Evolutionary conservation across 108 stramenopile species (phyloP).

Genomic region (Skeletonema marinoi): DNA sequence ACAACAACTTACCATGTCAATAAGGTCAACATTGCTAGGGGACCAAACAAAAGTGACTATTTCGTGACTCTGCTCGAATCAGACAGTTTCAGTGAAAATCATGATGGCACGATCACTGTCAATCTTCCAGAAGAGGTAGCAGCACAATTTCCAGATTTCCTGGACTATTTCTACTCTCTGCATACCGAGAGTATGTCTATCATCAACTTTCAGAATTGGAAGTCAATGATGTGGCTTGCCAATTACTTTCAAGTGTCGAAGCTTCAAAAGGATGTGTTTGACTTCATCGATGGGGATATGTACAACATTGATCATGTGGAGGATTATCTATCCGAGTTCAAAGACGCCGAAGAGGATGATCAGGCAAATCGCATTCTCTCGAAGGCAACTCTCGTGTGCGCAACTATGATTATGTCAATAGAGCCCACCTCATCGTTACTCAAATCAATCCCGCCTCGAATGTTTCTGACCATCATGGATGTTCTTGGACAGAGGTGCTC

Average conservation of each 20-base stretch:
- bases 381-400: not conserved
- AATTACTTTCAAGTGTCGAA: constrained; percentile 6
- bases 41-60: constrained; percentile 41
- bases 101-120: constrained; percentile 14
- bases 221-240: constrained; percentile 11
- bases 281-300: constrained; percentile 10
- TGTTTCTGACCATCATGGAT: too few relatives aligned
- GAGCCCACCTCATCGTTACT: not conserved
- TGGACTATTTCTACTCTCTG: constrained; percentile 29
- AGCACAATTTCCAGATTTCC: constrained; percentile 26
- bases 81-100: not conserved
- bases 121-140: constrained; percentile 23
- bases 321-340: not conserved
- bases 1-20: too few relatives aligned
- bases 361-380: not conserved
- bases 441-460: too few relatives aligned
- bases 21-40: not conserved
- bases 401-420: not conserved
- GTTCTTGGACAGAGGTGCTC: too few relatives aligned
- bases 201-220: constrained; percentile 8
- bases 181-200: not conserved
- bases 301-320: not conserved
- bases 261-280: constrained; percentile 8
- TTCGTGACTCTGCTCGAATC: constrained; percentile 27
- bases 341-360: not conserved